Conservation (phyloP, 2,329 filamentous ascomycete species). For the Stylonectria norvegica region DNA sequence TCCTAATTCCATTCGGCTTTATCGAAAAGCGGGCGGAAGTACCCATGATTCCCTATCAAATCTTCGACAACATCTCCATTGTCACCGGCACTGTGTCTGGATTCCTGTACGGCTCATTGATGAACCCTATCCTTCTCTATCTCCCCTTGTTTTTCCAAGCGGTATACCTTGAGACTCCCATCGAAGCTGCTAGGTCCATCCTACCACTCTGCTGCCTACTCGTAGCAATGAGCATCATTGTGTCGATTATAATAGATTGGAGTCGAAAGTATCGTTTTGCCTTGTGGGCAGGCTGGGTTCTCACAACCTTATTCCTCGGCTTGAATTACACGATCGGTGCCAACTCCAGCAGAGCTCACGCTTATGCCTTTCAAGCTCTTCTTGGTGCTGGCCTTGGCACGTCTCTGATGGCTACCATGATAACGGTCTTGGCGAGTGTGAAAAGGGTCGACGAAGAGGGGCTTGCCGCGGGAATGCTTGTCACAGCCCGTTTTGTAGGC, state of each 20-base stretch:
- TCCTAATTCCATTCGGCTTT: conserved; percentile 27
- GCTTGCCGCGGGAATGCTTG: conserved; percentile 32
- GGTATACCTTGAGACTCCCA: conserved; percentile 12
- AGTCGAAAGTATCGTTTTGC: conserved; percentile 2
- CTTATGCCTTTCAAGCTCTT: conserved; percentile 17
- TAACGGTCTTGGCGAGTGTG: conserved; percentile 36
- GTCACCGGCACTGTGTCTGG: conserved; percentile 20
- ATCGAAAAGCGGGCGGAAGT: conserved; percentile 28
- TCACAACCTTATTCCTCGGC: conserved; percentile 1
- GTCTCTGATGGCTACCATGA: conserved; percentile 10
- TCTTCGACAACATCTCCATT: conserved; percentile 28
- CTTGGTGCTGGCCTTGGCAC: conserved; percentile 29
- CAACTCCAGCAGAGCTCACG: conserved; percentile 7
- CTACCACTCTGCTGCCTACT: conserved; percentile 1
- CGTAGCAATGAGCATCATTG: conserved; percentile 3
- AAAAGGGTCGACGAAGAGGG: conserved; percentile 32
- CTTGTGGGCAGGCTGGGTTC: conserved; percentile 2
- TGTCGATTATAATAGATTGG: conserved; percentile 1
- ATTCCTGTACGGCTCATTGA: conserved; percentile 31
- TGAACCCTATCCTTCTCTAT: conserved; percentile 30
- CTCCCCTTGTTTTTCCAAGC: conserved; percentile 35
- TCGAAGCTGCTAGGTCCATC: conserved; percentile 1
- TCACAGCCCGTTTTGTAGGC: conserved; percentile 36
- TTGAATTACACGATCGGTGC: conserved; percentile 1
- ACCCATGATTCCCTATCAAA: conserved; percentile 31